A percentile compares a stretch with the other conserved stretches of the same genome.
These are phyloP conservation scores for Pseudomonodictys pantanalensis DNA, from an alignment of 495 filamentous ascomycete species.

Conservation along the genomic window DNA sequence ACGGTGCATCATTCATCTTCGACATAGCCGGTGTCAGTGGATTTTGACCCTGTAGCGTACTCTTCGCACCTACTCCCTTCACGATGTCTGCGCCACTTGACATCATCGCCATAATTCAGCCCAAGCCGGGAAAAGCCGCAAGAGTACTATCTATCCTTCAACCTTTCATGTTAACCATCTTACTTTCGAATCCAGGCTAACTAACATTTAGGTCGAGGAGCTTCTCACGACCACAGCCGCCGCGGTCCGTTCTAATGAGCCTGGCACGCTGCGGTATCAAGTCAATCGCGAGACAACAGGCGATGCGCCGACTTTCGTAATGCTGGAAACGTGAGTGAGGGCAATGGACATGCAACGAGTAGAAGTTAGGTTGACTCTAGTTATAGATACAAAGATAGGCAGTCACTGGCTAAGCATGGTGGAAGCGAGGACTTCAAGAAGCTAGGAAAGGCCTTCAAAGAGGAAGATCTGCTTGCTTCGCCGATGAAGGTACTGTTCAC, in stretches of 20 bases:
- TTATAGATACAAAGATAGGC: slow-evolving; percentile 21
- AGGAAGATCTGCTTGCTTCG: slow-evolving; percentile 15
- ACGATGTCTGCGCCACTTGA: slow-evolving; percentile 8
- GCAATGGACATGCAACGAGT: not conserved
- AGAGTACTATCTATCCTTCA: not conserved
- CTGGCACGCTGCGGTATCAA: slow-evolving; percentile 23
- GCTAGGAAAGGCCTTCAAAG: slow-evolving; percentile 15
- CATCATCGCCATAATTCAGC: slow-evolving; percentile 6
- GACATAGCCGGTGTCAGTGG: too few relatives aligned
- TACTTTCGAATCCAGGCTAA: not conserved
- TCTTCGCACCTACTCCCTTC: too few relatives aligned
- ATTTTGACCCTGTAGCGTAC: too few relatives aligned
- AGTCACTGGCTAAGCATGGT: slow-evolving; percentile 3
- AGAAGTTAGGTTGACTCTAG: not conserved
- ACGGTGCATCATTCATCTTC: too few relatives aligned
- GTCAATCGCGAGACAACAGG: slow-evolving; percentile 15
- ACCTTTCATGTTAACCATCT: too few relatives aligned
- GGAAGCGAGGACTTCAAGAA: slow-evolving; percentile 17
- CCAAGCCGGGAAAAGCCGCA: slow-evolving; percentile 17
- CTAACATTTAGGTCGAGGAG: slow-evolving; percentile 11
- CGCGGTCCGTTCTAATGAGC: slow-evolving; percentile 19
- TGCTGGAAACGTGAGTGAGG: slow-evolving; percentile 24
- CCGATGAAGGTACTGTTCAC: slow-evolving; percentile 23
- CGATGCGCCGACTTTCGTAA: slow-evolving; percentile 15
- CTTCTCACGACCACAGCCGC: slow-evolving; percentile 7